Evolutionary conservation across 257 asterid genomes (phyloP).

Genomic region (Solanum etuberosum): DNA sequence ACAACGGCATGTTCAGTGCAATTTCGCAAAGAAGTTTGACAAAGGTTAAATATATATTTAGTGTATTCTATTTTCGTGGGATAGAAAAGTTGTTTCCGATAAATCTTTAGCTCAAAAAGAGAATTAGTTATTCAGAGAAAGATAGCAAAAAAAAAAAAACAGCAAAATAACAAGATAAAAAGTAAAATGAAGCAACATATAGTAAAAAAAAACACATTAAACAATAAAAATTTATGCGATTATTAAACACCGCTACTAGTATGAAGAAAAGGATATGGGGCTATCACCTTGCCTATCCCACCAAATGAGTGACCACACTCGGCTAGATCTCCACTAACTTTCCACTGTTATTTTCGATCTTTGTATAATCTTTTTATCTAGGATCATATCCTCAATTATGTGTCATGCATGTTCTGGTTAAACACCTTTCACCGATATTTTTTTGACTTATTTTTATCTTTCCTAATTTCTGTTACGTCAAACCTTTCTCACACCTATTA

Average conservation of each 20-base stretch:
- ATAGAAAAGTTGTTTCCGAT: neutral
- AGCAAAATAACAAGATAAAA: neutral
- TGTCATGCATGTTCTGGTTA: too few relatives aligned
- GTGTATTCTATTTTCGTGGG: too few relatives aligned
- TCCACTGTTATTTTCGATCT: too few relatives aligned
- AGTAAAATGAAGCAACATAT: neutral
- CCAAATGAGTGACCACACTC: neutral
- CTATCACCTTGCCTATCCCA: neutral
- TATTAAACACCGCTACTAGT: neutral
- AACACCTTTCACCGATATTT: fast-evolving
- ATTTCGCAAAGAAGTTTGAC: too few relatives aligned
- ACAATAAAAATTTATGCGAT: neutral
- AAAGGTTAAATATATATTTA: too few relatives aligned
- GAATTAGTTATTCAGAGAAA: too few relatives aligned
- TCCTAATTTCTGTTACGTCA: neutral
- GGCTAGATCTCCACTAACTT: too few relatives aligned
- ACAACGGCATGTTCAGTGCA: too few relatives aligned
- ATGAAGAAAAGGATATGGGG: neutral
- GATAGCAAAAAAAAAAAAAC: neutral
- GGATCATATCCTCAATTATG: neutral
- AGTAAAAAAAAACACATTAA: neutral
- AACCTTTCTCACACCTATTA: neutral
- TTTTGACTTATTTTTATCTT: too few relatives aligned
- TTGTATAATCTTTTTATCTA: too few relatives aligned
- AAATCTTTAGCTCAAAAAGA: too few relatives aligned